Evolutionary conservation across 2,329 filamentous ascomycete genomes (phyloP), one percentile per base, ranked within the genome.

Genomic region (Penicillium glabrum): DNA sequence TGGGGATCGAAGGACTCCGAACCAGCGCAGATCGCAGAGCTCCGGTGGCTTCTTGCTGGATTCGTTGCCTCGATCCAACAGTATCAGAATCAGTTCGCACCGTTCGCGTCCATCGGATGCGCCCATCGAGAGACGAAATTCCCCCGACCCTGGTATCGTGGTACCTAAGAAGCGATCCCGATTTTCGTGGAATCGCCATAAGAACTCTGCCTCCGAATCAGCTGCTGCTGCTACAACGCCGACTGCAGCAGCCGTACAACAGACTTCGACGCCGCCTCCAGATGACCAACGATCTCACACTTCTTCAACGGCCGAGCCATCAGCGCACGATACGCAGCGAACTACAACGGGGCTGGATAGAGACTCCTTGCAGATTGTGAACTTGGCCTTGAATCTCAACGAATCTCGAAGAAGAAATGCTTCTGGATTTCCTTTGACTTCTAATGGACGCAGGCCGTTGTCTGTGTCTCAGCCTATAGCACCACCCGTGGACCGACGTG

Each of bases 311-410:
- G 48, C 55, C 23, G 60, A 61, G 33, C 49, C 48, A 13, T 45
- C 53, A 23, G 39, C 51, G 26, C 35, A 60, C 21, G 47, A 57
- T 26, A 41, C 58, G 13, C 51, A 54, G 23, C 63, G 61, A 53
- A 48, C 65, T 44, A 60, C 69, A 19, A 51, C 69, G 7, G 44
- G 33, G 3, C 46, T 89, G 21, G 86, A 91, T 66, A 82, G 89
- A 58, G 93, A 97, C 68, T 89, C 93, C 8, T 86, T 89, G 4
- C 90, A 96, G 73, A 96, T 98, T 61, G 91, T 98, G 43, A 92
- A 92, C 68, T 90, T 98, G 84, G 93, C 93, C 1, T 77, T 98
- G 65, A 95, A 89, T 62, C 76, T 98, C 49, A 96, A 90, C 77
- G 91, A 97, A 73, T 68, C 85, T 86, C 62, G 85, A 86, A 69